Percentiles rank a stretch among this genome's conserved stretches.
Conservation (phyloP, 2,329 filamentous ascomycete genomes). For the Diatrype stigma region DNA sequence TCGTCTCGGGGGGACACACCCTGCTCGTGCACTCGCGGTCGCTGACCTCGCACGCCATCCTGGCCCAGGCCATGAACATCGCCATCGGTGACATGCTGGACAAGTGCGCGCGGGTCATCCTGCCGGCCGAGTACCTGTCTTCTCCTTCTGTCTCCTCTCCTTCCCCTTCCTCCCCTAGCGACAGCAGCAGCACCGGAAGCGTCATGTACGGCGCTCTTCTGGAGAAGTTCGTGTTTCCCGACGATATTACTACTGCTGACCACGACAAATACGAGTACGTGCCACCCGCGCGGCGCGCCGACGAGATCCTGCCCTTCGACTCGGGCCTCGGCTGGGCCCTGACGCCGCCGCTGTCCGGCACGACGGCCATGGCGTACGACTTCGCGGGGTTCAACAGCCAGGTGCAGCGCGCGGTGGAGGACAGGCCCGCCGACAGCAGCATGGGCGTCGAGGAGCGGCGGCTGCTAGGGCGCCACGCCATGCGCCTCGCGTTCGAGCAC, state of each 20-base stretch:
- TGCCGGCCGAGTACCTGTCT: constrained; percentile 46
- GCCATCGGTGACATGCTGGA: constrained; percentile 90
- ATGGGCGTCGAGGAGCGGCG: constrained; percentile 59
- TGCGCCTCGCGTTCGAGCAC: constrained; percentile 85
- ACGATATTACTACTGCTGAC: neutral
- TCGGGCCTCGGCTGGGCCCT: constrained; percentile 58
- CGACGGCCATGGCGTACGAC: constrained; percentile 59
- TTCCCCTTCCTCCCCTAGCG: constrained; percentile 13
- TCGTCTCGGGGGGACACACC: constrained; percentile 91
- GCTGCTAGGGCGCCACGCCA: constrained; percentile 65
- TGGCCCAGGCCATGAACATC: constrained; percentile 72
- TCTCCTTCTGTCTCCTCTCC: neutral
- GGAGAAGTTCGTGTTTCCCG: constrained; percentile 73
- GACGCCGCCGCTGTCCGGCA: constrained; percentile 59
- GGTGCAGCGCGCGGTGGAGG: constrained; percentile 52
- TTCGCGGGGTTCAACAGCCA: constrained; percentile 70
- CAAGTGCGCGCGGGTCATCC: constrained; percentile 73
- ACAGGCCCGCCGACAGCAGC: constrained; percentile 18
- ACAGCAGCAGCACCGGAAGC: constrained; percentile 41
- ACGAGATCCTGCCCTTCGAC: constrained; percentile 47
- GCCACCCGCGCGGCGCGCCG: constrained; percentile 52
- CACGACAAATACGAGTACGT: constrained; percentile 48
- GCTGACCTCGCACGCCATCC: constrained; percentile 65
- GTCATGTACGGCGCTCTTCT: constrained; percentile 80
- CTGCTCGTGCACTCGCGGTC: constrained; percentile 72